A percentile compares a stretch with the other conserved stretches of the same genome.
phyloP scores from a whole-genome alignment of 1,284 basidiomycete genomes.

The Papiliotrema laurentii region DNA sequence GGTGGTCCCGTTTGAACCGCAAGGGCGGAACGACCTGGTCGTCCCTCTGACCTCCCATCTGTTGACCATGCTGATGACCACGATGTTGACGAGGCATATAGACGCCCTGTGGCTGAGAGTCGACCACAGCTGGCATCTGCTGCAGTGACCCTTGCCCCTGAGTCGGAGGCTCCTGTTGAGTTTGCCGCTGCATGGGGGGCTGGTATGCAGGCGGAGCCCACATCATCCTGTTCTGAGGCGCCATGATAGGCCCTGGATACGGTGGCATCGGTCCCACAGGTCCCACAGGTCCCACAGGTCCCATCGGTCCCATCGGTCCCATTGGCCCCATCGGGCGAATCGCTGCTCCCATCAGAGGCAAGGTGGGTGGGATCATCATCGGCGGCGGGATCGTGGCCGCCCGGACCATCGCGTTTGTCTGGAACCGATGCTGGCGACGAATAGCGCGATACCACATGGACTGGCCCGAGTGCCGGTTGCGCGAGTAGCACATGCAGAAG shows the following conservation, averaged over 20 bases:
- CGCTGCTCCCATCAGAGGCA: constrained; percentile 13
- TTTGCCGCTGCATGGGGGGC: constrained; percentile 5
- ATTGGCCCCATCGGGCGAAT: constrained; percentile 10
- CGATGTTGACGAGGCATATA: constrained; percentile 17
- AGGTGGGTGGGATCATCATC: constrained; percentile 7
- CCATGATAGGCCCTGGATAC: constrained; percentile 6
- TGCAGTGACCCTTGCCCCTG: constrained; percentile 1
- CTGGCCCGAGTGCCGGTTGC: constrained; percentile 33
- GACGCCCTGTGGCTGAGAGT: constrained; percentile 11
- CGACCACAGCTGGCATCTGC: constrained; percentile 4
- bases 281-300: constrained; percentile 8
- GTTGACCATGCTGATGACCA: neutral
- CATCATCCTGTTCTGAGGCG: constrained; percentile 7
- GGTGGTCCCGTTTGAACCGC: neutral
- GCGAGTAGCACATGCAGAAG: constrained; percentile 29
- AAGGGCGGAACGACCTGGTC: neutral
- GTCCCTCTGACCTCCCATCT: neutral
- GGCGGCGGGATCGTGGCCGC: constrained; percentile 29
- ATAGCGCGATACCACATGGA: constrained; percentile 35
- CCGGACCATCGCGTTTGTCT: constrained; percentile 29
- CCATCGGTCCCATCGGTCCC: constrained; percentile 11
- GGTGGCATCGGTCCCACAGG: constrained; percentile 1
- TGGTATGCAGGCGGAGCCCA: constrained; percentile 16
- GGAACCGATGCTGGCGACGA: constrained; percentile 30
- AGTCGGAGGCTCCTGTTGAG: constrained; percentile 7